Conservation (phyloP, 78 protist genomes). For the Dictyostelium capitatum region DNA sequence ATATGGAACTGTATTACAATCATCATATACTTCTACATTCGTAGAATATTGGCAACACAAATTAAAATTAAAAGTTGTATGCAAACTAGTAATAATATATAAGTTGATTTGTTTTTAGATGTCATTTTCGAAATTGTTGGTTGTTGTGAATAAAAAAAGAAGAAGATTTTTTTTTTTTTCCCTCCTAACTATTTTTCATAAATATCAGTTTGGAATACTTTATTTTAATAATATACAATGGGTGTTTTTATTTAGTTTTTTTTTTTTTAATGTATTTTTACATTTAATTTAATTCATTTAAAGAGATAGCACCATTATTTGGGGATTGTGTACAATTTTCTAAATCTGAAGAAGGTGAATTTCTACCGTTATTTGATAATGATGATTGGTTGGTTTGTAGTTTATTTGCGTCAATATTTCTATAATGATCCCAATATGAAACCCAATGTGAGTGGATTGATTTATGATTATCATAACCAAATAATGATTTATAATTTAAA, state of each 20-base stretch:
- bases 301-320: not conserved
- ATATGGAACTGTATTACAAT: too few species aligned
- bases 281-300: not conserved
- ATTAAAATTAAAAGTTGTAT: too few species aligned
- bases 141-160: too few species aligned
- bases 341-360: not conserved
- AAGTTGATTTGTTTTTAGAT: too few species aligned
- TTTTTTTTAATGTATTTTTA: not conserved
- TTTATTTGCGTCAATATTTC: not conserved
- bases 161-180: too few species aligned
- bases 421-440: not conserved
- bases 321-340: slow-evolving; percentile 10
- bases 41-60: too few species aligned
- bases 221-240: too few species aligned
- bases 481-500: slow-evolving; percentile 37
- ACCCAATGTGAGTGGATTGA: slow-evolving; percentile 15
- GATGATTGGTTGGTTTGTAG: not conserved
- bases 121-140: too few species aligned
- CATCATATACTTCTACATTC: too few species aligned
- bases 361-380: not conserved
- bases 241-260: not conserved
- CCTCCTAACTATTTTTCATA: too few species aligned
- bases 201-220: too few species aligned
- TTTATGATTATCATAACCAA: slow-evolving; percentile 46
- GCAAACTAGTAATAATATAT: too few species aligned